Evolutionary conservation across 2,329 filamentous ascomycete genomes (phyloP), one percentile per base, ranked within the genome.

Genomic region (Fusarium sp.): DNA sequence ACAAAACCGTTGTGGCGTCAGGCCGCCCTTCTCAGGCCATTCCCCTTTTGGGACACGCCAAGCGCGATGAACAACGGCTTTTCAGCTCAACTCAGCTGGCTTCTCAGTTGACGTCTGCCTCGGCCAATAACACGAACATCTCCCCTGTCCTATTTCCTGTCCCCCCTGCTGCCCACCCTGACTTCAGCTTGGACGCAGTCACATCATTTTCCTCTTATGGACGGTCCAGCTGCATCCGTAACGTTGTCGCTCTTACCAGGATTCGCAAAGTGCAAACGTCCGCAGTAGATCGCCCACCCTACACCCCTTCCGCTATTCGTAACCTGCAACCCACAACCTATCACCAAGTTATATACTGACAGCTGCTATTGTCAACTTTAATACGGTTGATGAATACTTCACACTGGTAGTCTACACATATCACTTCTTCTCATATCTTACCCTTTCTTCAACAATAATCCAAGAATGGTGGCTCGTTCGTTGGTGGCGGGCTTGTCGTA

Each of bases 1-100:
- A 67, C 60, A 70, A 70, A 73, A 70, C 67, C 71, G 71, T 73
- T 73, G 71, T 73, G 69, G 70, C 71, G 60, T 55, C 61, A 63
- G 52, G 64, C 59, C 65, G 67, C 57, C 64, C 67, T 59, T 43
- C 6, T 24, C n/a, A 39, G 20, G 48, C 62, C 53, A 73, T 62
- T 40, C 70, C 70, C 60, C 32, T 64, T 61, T 56, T 47, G 45
- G 70, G 56, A 44, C 34, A 49, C 48, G 60, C 68, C 62, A 71
- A 72, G 70, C 56, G 59, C 62, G 53, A 63, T 47, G 49, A 56
- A 48, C 61, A 73, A 73, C 70, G 70, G 70, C 70, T 73, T 72
- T 71, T 73, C 70, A 72, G 70, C 70, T 73, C 70, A 65, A 62
- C 69, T 71, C 69, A 71, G 69, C 69, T 72, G 51, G 50, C 47